A percentile compares a stretch with the other conserved stretches of the same genome.
These are phyloP conservation scores for Gentiana straminea DNA, from an alignment of 257 asterid species.

Conservation along the genomic window DNA sequence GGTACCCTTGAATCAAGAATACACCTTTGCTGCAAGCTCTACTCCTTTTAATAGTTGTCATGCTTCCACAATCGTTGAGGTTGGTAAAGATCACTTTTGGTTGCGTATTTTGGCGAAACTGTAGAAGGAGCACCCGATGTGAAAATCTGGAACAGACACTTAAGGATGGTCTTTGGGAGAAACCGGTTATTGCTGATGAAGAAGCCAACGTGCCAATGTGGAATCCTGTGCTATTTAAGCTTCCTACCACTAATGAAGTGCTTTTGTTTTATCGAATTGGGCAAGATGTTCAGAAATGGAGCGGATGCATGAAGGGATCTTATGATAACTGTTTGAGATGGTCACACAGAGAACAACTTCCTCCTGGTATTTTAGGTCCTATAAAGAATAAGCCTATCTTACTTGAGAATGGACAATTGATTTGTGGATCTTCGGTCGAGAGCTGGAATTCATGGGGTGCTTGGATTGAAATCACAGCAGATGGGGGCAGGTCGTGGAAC, in stretches of 20 bases:
- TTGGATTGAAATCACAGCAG: constrained; percentile 77
- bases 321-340: constrained; percentile 67
- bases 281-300: constrained; percentile 32
- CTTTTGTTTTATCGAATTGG: neutral
- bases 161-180: too few species aligned
- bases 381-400: constrained; percentile 86
- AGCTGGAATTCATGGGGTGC: constrained; percentile 99
- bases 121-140: too few species aligned
- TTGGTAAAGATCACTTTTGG: too few species aligned
- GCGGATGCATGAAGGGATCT: constrained; percentile 90
- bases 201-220: too few species aligned
- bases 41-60: too few species aligned
- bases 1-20: too few species aligned
- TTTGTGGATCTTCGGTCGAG: constrained; percentile 96
- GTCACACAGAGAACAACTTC: constrained; percentile 79
- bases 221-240: constrained; percentile 3
- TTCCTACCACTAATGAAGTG: constrained; percentile 3
- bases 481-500: constrained; percentile 73
- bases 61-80: too few species aligned
- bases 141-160: too few species aligned
- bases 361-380: constrained; percentile 97
- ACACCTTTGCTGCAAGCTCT: too few species aligned
- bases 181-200: too few species aligned
- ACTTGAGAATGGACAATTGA: constrained; percentile 72
- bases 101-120: too few species aligned